These are phyloP conservation scores for Sporothrix luriei DNA, from an alignment of 2,329 filamentous ascomycete genomes.

Conservation along the genomic window DNA sequence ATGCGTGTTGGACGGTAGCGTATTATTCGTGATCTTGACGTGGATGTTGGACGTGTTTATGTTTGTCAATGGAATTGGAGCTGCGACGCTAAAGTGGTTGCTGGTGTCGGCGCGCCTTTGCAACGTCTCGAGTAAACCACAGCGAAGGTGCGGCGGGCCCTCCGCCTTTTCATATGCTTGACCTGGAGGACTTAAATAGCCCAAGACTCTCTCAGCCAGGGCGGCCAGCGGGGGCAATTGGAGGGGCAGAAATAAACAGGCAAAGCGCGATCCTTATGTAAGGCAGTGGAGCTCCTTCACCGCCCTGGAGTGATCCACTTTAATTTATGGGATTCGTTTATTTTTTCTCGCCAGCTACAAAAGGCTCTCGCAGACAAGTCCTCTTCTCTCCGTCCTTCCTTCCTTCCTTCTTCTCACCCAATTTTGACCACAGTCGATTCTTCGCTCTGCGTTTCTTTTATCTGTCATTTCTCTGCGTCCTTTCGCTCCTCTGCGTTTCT, in stretches of 20 bases:
- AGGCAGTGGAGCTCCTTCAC: slow-evolving; percentile 9
- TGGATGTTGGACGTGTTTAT: not conserved
- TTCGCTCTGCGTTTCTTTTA: not conserved
- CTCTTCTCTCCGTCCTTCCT: not conserved
- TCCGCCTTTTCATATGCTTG: slow-evolving; percentile 25
- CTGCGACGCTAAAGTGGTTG: not conserved
- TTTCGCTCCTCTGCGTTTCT: not conserved
- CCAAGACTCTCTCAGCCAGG: not conserved
- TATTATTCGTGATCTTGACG: too few relatives aligned
- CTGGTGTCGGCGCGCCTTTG: not conserved
- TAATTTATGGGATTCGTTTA: not conserved
- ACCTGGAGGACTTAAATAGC: slow-evolving; percentile 22
- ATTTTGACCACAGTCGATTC: not conserved
- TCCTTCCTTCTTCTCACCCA: not conserved
- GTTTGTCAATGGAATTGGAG: not conserved
- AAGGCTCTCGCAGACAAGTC: slow-evolving; percentile 9
- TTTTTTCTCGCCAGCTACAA: slow-evolving; percentile 23
- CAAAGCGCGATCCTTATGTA: slow-evolving; percentile 23
- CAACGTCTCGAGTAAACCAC: not conserved
- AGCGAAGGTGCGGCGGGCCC: not conserved
- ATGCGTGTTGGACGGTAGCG: too few relatives aligned
- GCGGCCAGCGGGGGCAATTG: not conserved
- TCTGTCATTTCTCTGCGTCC: not conserved
- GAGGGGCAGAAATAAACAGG: slow-evolving; percentile 19
- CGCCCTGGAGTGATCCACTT: slow-evolving; percentile 16